Evolutionary conservation across 192 early-diverging fungal species (phyloP).

Genomic region (Umbelopsis sp.): DNA sequence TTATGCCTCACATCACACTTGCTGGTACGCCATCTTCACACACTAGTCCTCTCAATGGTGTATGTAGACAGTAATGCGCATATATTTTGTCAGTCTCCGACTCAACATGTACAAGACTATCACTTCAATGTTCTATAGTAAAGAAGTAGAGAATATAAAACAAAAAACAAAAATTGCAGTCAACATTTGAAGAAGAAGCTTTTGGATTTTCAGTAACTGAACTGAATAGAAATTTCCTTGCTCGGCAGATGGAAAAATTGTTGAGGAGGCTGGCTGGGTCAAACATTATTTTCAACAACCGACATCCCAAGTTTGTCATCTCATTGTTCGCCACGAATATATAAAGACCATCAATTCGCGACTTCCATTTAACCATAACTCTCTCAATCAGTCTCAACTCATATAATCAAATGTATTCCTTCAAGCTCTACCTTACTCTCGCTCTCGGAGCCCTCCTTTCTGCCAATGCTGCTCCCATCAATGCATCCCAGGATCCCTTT

Average conservation of each 20-base stretch:
- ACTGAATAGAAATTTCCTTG: not conserved
- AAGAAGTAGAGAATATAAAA: too few species aligned
- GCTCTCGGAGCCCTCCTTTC: not conserved
- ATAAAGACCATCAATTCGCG: not conserved
- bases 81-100: not conserved
- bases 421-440: not conserved
- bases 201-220: not conserved
- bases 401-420: not conserved
- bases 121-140: too few species aligned
- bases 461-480: not conserved
- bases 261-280: not conserved
- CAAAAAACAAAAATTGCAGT: too few species aligned
- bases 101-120: too few species aligned
- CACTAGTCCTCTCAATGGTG: too few species aligned
- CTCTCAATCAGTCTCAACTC: not conserved
- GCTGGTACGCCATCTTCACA: too few species aligned
- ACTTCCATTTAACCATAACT: not conserved
- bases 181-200: too few species aligned
- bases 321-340: conserved; percentile 7
- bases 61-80: too few species aligned
- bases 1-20: too few species aligned
- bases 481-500: not conserved
- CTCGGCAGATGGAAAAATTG: not conserved
- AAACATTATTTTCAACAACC: not conserved
- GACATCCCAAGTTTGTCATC: not conserved